A percentile compares a stretch with the other conserved stretches of the same genome.
These are phyloP conservation scores for Amyloporia xantha DNA, from an alignment of 768 basidiomycete species.

Conservation along the genomic window DNA sequence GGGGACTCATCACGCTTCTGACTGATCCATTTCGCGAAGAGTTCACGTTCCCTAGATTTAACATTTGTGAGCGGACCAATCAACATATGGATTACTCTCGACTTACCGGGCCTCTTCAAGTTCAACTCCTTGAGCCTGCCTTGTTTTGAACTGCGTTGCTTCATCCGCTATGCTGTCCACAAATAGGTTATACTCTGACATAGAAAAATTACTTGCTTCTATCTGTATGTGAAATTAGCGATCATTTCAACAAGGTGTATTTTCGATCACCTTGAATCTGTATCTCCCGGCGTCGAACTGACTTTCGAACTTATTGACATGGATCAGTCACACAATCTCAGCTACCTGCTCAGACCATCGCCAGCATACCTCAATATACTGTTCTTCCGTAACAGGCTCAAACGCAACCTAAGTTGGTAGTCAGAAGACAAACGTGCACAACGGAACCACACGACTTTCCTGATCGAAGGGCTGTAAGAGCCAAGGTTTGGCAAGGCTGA, in stretches of 20 bases:
- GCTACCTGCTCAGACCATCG: too few relatives aligned
- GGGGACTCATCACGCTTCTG: slow-evolving; percentile 4
- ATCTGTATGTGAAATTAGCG: too few relatives aligned
- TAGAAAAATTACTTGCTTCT: slow-evolving; percentile 45
- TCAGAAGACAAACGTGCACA: too few relatives aligned
- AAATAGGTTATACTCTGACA: slow-evolving; percentile 42
- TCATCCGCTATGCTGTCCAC: slow-evolving; percentile 35
- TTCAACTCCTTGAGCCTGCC: slow-evolving; percentile 30
- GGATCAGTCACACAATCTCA: too few relatives aligned
- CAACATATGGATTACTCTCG: too few relatives aligned
- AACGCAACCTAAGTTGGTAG: slow-evolving; percentile 47
- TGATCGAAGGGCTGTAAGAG: slow-evolving; percentile 58
- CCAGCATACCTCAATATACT: slow-evolving; percentile 45
- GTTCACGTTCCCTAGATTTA: slow-evolving; percentile 8
- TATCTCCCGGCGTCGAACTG: slow-evolving; percentile 46
- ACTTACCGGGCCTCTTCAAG: slow-evolving; percentile 37
- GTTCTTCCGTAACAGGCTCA: slow-evolving; percentile 37
- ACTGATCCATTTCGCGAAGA: slow-evolving; percentile 10
- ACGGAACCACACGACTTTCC: too few relatives aligned
- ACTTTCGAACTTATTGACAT: slow-evolving; percentile 46
- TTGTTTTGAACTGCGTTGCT: slow-evolving; percentile 33
- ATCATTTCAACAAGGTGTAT: too few relatives aligned
- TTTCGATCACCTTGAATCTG: too few relatives aligned
- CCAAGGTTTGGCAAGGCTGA: slow-evolving; percentile 47
- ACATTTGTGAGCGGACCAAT: too few relatives aligned